These are phyloP conservation scores for Moelleriella libera DNA, from an alignment of 2,329 filamentous ascomycete genomes.

Conservation along the genomic window DNA sequence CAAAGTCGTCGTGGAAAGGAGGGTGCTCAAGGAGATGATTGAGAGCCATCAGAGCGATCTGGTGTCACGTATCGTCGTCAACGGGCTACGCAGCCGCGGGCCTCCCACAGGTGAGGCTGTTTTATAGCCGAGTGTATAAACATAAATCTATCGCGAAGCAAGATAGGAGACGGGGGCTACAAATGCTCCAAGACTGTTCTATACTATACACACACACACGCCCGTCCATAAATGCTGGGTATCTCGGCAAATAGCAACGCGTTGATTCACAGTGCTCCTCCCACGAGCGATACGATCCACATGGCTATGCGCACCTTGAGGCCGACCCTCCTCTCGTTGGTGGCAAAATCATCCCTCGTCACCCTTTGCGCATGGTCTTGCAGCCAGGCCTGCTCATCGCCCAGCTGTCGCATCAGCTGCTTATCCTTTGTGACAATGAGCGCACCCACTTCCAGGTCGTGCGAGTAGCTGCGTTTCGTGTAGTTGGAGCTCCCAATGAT, in stretches of 20 bases:
- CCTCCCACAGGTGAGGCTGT: slow-evolving; percentile 15
- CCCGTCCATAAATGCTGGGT: background rate
- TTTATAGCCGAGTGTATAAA: background rate
- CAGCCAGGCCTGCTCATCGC: slow-evolving; percentile 67
- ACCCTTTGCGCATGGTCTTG: slow-evolving; percentile 58
- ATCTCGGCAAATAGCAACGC: background rate
- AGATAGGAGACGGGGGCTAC: background rate
- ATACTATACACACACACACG: background rate
- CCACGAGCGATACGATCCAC: slow-evolving; percentile 81
- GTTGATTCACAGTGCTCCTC: slow-evolving; percentile 63
- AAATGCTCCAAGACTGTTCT: background rate
- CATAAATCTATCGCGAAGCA: too few species aligned
- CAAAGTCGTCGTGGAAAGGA: slow-evolving; percentile 74
- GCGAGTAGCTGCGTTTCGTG: slow-evolving; percentile 80
- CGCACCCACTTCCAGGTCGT: slow-evolving; percentile 83
- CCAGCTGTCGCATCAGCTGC: slow-evolving; percentile 56
- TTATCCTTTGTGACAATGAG: slow-evolving; percentile 71
- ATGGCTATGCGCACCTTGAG: slow-evolving; percentile 78
- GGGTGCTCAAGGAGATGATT: slow-evolving; percentile 64
- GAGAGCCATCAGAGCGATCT: slow-evolving; percentile 57
- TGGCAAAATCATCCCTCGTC: slow-evolving; percentile 65
- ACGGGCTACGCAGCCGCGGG: slow-evolving; percentile 20
- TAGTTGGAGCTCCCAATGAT: slow-evolving; percentile 91
- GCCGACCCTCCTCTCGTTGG: slow-evolving; percentile 69
- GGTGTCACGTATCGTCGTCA: slow-evolving; percentile 29